phyloP scores from a whole-genome alignment of 177 flowering plant species.

The Tripterygium wilfordii region DNA sequence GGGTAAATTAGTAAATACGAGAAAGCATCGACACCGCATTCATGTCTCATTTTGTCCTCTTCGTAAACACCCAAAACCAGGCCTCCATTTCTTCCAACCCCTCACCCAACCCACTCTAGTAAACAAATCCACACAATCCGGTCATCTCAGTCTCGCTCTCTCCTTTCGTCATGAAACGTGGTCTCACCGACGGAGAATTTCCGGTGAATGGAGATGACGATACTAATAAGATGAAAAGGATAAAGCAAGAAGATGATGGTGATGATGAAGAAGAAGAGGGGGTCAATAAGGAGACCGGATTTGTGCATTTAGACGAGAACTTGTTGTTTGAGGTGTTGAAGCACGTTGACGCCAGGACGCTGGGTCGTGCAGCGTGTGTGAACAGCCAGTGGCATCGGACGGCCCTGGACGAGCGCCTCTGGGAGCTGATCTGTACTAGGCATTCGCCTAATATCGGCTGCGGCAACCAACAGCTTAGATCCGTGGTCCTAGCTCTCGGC shows the following conservation, averaged over 20 bases:
- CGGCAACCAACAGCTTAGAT: slow-evolving; percentile 61
- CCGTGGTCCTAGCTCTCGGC: slow-evolving; percentile 89
- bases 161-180: too few relatives aligned
- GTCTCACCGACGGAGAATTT: too few relatives aligned
- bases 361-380: slow-evolving; percentile 72
- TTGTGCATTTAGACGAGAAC: slow-evolving; percentile 50
- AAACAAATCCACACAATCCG: too few relatives aligned
- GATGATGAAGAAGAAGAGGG: slow-evolving; percentile 9
- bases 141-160: too few relatives aligned
- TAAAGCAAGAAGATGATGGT: slow-evolving; percentile 9
- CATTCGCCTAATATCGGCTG: slow-evolving; percentile 58
- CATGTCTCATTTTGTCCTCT: too few relatives aligned
- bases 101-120: too few relatives aligned
- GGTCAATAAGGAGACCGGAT: slow-evolving; percentile 12
- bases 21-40: too few relatives aligned
- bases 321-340: slow-evolving; percentile 77
- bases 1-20: too few relatives aligned
- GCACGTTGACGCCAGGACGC: slow-evolving; percentile 71
- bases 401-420: slow-evolving; percentile 81
- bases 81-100: too few relatives aligned
- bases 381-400: slow-evolving; percentile 74
- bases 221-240: too few relatives aligned
- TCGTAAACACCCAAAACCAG: too few relatives aligned
- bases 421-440: slow-evolving; percentile 90
- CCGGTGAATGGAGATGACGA: too few relatives aligned